Evolutionary conservation across 176 grass and related monocot species (phyloP), one percentile per base, ranked within the genome.

Genomic region (Triticum aestivum): DNA sequence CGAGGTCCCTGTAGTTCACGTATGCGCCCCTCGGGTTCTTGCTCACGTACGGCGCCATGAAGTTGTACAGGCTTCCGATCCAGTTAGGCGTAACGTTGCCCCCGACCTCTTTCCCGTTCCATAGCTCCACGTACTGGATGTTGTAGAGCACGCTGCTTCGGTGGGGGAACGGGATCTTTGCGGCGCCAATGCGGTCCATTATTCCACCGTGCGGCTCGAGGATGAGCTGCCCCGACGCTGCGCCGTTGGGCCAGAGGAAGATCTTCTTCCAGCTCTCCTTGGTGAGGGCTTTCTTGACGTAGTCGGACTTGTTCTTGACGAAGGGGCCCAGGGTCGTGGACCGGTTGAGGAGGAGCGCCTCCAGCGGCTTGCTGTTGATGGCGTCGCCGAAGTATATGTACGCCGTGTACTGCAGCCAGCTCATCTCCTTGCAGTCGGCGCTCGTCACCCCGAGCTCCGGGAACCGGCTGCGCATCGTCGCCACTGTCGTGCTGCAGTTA

Each of bases 371-470:
- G 10, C 1, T 45, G 39, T 15, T 73, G 39, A 0, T 47, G 38
- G 70, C 70, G n/a, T 45, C 70, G 70, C 70, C 70, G 39, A 73
- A 73, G 70, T 73, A 73, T 73, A 73, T 73, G 70, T 73, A 73
- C 11, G 70, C 70, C 39, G 24, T 41, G 70, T 73, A 73, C 70
- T 73, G 70, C 39, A 73, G 11, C 70, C 70, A 73, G 70, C 11
- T 45, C 70, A 73, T 73, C 39, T 73, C 70, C 5, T 23, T 23
- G 70, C 70, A 73, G 39, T 73, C 70, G 12, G 70, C 70, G 2
- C 0, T 5, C 6, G 38, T 73, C 39, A 73, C 6, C n/a, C 39
- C 39, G n/a, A 73, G 5, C 70, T 73, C 70, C n/a, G 70, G 70
- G 5, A 73, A 41, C n/a, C 37, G 70, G 11, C 14, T 12, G 70